Evolutionary conservation across 1,284 basidiomycete species (phyloP).

Genomic region (Cryptococcus sp.): DNA sequence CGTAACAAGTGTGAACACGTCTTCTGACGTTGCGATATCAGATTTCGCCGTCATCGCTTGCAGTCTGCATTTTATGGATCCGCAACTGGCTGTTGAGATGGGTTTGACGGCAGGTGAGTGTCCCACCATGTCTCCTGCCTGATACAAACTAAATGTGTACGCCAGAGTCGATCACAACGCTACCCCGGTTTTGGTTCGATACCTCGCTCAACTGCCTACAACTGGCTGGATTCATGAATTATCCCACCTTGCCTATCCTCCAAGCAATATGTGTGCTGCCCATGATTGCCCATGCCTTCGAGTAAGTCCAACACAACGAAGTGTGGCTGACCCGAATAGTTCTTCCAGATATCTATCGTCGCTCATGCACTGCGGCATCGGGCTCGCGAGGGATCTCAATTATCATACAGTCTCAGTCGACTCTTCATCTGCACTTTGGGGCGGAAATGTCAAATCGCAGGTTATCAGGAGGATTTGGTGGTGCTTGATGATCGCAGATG

Average conservation of each 20-base stretch:
- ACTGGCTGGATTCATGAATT: slow-evolving; percentile 12
- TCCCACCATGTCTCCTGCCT: background rate
- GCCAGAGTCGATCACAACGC: slow-evolving; percentile 6
- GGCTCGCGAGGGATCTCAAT: slow-evolving; percentile 15
- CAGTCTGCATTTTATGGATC: slow-evolving; percentile 16
- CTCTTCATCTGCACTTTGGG: slow-evolving; percentile 2
- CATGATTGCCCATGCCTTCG: slow-evolving; percentile 16
- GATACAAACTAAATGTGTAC: background rate
- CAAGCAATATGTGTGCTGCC: slow-evolving; percentile 14
- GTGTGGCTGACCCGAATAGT: background rate
- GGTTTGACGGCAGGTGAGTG: slow-evolving; percentile 7
- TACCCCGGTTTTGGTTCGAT: slow-evolving; percentile 17
- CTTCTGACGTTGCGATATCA: background rate
- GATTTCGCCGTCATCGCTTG: slow-evolving; percentile 17
- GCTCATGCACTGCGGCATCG: slow-evolving; percentile 15
- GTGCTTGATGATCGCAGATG: slow-evolving; percentile 15
- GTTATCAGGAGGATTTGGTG: slow-evolving; percentile 13
- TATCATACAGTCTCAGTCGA: slow-evolving; percentile 9
- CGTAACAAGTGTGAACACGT: background rate
- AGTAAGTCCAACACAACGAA: slow-evolving; percentile 2
- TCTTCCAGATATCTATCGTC: slow-evolving; percentile 10
- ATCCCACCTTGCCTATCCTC: slow-evolving; percentile 6
- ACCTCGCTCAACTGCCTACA: slow-evolving; percentile 11
- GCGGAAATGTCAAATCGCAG: slow-evolving; percentile 9
- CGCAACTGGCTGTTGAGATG: slow-evolving; percentile 3